Evolutionary conservation across 192 early-diverging fungal species (phyloP).

Genomic region (Coemansia sp.): DNA sequence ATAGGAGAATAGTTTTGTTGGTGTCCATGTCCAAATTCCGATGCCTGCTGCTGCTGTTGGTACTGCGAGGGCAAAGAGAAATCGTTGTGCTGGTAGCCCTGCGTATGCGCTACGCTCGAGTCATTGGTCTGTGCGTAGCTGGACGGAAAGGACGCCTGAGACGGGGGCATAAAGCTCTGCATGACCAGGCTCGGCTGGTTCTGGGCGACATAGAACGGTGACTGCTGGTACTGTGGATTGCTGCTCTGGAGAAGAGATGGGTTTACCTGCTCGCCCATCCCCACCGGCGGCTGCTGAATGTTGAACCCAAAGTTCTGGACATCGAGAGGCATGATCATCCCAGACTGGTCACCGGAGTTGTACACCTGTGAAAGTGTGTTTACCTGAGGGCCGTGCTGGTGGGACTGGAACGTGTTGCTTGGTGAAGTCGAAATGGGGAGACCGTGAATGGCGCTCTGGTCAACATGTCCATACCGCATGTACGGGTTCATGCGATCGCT

Average conservation of each 20-base stretch:
- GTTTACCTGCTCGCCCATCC: constrained; percentile 25
- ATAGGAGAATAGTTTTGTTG: constrained; percentile 9
- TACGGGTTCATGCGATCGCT: constrained; percentile 43
- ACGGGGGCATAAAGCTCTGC: constrained; percentile 25
- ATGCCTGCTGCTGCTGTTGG: background rate
- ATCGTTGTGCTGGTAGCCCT: constrained; percentile 6
- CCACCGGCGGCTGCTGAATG: constrained; percentile 12
- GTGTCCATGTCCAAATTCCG: constrained; percentile 5
- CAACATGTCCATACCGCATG: constrained; percentile 15
- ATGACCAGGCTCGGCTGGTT: constrained; percentile 14
- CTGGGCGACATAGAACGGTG: constrained; percentile 35
- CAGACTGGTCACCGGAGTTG: constrained; percentile 13
- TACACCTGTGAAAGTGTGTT: constrained; percentile 11
- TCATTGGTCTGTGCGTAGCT: background rate
- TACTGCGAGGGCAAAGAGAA: constrained; percentile 24
- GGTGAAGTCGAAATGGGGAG: constrained; percentile 31
- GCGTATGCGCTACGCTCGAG: background rate
- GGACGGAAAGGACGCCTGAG: constrained; percentile 13
- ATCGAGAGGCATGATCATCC: constrained; percentile 32
- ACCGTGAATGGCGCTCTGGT: constrained; percentile 7
- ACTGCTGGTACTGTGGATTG: constrained; percentile 14
- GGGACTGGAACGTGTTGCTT: constrained; percentile 14
- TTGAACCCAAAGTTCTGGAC: constrained; percentile 26
- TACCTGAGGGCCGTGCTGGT: constrained; percentile 22
- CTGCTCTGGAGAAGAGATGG: constrained; percentile 15